phyloP scores from a whole-genome alignment of 805 yeast species.

The Lipomyces spencermartinsiae region DNA sequence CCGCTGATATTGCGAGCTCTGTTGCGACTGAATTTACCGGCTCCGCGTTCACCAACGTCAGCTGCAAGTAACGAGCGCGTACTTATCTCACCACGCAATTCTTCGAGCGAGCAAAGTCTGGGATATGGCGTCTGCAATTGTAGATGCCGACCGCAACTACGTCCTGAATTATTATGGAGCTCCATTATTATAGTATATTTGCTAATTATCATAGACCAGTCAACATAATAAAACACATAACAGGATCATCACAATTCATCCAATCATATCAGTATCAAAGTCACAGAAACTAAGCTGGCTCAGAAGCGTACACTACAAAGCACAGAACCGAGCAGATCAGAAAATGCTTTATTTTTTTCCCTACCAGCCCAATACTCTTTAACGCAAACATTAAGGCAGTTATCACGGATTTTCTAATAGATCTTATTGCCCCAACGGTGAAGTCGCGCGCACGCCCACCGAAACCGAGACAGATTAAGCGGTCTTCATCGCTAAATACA shows the following conservation, averaged over 20 bases:
- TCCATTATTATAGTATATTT: not conserved
- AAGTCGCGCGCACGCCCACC: not conserved
- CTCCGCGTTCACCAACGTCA: no score
- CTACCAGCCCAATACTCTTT: not conserved
- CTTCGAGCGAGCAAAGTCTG: no score
- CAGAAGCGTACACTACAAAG: slow-evolving; percentile 14
- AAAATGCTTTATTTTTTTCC: slow-evolving; percentile 4
- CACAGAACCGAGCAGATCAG: slow-evolving; percentile 13
- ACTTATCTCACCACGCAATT: no score
- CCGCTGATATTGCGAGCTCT: no score
- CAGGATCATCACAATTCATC: not conserved
- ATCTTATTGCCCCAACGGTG: not conserved
- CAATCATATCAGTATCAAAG: not conserved
- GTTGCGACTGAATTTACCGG: no score
- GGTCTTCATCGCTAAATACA: not conserved
- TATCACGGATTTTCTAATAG: not conserved
- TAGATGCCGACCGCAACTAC: no score
- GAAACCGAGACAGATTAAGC: not conserved
- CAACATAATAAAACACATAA: not conserved
- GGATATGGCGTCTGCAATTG: no score
- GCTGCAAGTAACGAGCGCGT: no score
- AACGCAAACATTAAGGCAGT: not conserved
- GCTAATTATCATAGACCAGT: not conserved
- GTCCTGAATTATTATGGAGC: not conserved
- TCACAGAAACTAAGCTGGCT: slow-evolving; percentile 1